phyloP scores from a whole-genome alignment of 768 basidiomycete genomes.

The Lactarius sanguifluus region DNA sequence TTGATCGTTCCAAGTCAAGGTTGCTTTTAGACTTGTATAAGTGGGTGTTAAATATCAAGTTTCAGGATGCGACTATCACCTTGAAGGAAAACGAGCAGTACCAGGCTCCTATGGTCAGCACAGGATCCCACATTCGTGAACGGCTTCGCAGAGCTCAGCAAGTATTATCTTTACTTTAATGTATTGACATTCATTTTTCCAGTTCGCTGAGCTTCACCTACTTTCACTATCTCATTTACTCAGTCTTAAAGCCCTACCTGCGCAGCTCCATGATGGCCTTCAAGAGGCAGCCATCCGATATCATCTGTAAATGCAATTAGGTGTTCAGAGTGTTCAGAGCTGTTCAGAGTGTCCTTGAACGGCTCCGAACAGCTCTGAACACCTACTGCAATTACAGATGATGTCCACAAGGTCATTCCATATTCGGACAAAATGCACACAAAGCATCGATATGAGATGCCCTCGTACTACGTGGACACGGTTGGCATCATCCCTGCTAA shows the following conservation, averaged over 20 bases:
- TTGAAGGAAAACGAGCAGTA: no score
- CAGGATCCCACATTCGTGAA: conserved; percentile 63
- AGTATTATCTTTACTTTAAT: conserved; percentile 2
- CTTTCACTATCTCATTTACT: conserved; percentile 24
- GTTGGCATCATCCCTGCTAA: no score
- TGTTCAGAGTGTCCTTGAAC: no score
- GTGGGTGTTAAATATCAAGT: conserved; percentile 68
- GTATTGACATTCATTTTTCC: not conserved
- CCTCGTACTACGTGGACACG: conserved; percentile 21
- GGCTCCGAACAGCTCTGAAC: no score
- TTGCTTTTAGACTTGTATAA: conserved; percentile 85
- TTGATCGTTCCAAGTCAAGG: conserved; percentile 53
- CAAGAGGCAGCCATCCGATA: not conserved
- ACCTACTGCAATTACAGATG: no score
- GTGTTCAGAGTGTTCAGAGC: no score
- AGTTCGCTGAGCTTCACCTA: conserved; percentile 25
- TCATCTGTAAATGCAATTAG: no score
- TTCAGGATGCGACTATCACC: conserved; percentile 61
- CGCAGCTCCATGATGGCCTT: conserved; percentile 15
- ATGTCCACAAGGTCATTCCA: conserved; percentile 23
- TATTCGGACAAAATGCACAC: conserved; percentile 32
- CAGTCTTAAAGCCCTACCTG: conserved; percentile 27
- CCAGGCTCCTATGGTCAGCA: conserved; percentile 59
- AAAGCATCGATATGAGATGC: conserved; percentile 51
- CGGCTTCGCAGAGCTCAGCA: conserved; percentile 49